Base-by-base conservation (phyloP, 2,329 filamentous ascomycete species). In the Colletotrichum sp. region DNA sequence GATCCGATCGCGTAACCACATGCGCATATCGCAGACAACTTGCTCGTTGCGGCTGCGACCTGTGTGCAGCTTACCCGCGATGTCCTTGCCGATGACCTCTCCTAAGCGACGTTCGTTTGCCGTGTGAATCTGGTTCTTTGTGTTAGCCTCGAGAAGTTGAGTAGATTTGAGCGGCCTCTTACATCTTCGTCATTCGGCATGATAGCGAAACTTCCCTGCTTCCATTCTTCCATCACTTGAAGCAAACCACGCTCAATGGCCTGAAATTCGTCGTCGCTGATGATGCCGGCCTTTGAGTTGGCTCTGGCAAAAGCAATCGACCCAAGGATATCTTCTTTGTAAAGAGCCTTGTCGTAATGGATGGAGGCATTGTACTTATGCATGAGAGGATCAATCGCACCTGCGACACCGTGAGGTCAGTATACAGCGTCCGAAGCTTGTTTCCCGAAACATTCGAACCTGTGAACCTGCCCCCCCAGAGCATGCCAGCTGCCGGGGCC, bases 11-110 rank as follows among this genome's bases (percentile, higher is more conserved):
- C 80, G 78, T n/a, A 81, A 71, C 93, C 93, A 95, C 79, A 95
- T 85, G 57, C 93, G 89, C 91, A 95, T 93, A 79, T 94, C 93
- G 32, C 92, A 94, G 32, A 92, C 93, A 73, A 95, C 91, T 84
- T 95, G 93, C 83, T 95, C 93, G 80, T 95, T 95, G 77, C 93
- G 88, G 83, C 91, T 93, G 26, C 93, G 90, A 62, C 90, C 90
- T 5, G 93, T 95, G 84, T 95, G 93, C 72, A 95, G 88, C 86
- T 95, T 95, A 9, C 93, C 93, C 3, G 92, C 92, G 77, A 92
- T 92, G 34, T 93, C 89, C 81, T 92, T 94, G 78, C 93, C 92
- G 74, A 95, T 93, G 76, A 95, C 88, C 85, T 95, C 93, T 72
- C 92, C 92, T 39, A 91, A 82, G 24, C 90, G 88, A 70, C 90